These are phyloP conservation scores for Gymnopilus dilepis DNA, from an alignment of 768 basidiomycete genomes.

Conservation along the genomic window DNA sequence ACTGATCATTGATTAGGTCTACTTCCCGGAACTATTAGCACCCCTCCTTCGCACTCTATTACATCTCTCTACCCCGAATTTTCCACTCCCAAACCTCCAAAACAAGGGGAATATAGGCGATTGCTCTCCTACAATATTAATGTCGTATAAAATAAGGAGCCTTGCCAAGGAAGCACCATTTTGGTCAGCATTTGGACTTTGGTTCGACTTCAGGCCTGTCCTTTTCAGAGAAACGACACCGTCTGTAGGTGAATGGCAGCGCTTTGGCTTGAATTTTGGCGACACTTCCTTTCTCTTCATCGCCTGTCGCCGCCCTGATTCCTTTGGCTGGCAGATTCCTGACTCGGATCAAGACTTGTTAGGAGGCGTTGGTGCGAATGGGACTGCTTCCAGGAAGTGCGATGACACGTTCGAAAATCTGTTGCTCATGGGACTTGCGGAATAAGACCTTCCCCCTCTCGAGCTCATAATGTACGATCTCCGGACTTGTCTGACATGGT, in stretches of 20 bases:
- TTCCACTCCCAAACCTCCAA: no score
- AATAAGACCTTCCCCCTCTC: conserved; percentile 12
- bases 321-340: conserved; percentile 61
- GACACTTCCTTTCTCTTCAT: conserved; percentile 64
- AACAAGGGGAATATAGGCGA: no score
- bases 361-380: conserved; percentile 57
- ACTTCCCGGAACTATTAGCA: conserved; percentile 83
- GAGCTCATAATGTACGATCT: neutral
- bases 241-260: conserved; percentile 39
- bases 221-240: conserved; percentile 35
- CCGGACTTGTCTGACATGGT: neutral
- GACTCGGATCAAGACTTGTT: conserved; percentile 58
- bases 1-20: conserved; percentile 57
- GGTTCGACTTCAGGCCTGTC: conserved; percentile 71
- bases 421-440: conserved; percentile 50
- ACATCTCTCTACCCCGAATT: conserved; percentile 68
- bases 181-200: conserved; percentile 81
- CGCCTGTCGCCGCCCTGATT: conserved; percentile 61
- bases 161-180: conserved; percentile 74
- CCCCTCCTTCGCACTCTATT: conserved; percentile 79
- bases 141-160: conserved; percentile 82
- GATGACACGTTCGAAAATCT: conserved; percentile 80
- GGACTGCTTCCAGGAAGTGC: conserved; percentile 47
- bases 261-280: conserved; percentile 47
- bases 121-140: conserved; percentile 48